Percentiles rank a stretch among this genome's conserved stretches.
phyloP scores from a whole-genome alignment of 2,329 filamentous ascomycete species.

The Exserohilum turcica region DNA sequence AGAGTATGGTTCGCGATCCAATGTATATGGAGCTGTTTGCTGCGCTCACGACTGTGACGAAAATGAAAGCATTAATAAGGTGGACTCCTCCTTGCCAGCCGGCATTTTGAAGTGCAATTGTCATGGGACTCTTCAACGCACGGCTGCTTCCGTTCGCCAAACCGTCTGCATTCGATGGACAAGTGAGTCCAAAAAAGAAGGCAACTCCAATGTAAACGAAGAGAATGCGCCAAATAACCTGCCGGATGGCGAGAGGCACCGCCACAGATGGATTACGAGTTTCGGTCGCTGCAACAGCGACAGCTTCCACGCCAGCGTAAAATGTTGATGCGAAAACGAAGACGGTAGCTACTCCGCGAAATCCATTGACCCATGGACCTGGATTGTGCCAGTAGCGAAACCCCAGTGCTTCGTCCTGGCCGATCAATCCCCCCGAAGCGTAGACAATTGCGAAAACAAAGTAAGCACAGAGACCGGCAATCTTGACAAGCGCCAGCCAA shows the following conservation, averaged over 20 bases:
- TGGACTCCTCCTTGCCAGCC: slow-evolving; percentile 75
- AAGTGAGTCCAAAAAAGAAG: slow-evolving; percentile 64
- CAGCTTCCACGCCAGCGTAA: slow-evolving; percentile 46
- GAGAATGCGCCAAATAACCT: slow-evolving; percentile 52
- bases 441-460: slow-evolving; percentile 52
- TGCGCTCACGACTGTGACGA: slow-evolving; percentile 67
- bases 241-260: slow-evolving; percentile 55
- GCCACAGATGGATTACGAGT: slow-evolving; percentile 52
- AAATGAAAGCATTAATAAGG: slow-evolving; percentile 68
- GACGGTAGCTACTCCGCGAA: slow-evolving; percentile 49
- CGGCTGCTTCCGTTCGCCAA: slow-evolving; percentile 66
- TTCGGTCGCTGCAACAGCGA: slow-evolving; percentile 46
- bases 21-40: slow-evolving; percentile 78
- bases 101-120: slow-evolving; percentile 65
- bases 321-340: slow-evolving; percentile 53
- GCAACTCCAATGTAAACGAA: slow-evolving; percentile 53
- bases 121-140: slow-evolving; percentile 64
- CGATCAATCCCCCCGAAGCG: slow-evolving; percentile 37
- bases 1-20: slow-evolving; percentile 73
- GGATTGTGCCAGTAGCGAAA: slow-evolving; percentile 49
- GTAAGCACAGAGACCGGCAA: slow-evolving; percentile 46
- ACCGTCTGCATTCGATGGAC: slow-evolving; percentile 68
- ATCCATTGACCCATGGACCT: slow-evolving; percentile 49
- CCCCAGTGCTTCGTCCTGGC: slow-evolving; percentile 41
- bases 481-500: slow-evolving; percentile 50